These are phyloP conservation scores for Gossypium laxum DNA, from an alignment of 441 rosid genomes.

Conservation along the genomic window DNA sequence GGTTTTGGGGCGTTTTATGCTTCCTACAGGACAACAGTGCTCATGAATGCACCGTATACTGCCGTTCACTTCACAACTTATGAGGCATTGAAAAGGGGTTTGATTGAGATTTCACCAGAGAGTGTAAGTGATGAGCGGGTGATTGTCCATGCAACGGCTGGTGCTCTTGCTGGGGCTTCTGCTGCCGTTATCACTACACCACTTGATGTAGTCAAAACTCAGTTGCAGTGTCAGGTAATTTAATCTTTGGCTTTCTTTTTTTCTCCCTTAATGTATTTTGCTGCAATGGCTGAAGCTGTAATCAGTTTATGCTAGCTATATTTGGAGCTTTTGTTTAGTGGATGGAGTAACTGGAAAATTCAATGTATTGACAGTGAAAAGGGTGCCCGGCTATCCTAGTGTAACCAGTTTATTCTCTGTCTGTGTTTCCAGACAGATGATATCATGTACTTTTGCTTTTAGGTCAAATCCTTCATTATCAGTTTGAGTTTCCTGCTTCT, in stretches of 20 bases:
- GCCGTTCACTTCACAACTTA: slow-evolving; percentile 77
- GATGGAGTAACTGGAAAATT: neutral
- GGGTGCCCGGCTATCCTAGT: neutral
- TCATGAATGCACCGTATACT: slow-evolving; percentile 85
- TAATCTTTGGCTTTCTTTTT: neutral
- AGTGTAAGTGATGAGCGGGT: slow-evolving; percentile 52
- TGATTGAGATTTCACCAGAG: slow-evolving; percentile 59
- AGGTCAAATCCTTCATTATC: neutral
- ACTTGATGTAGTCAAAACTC: slow-evolving; percentile 84
- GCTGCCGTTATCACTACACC: slow-evolving; percentile 76
- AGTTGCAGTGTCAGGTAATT: slow-evolving; percentile 83
- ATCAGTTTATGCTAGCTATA: neutral
- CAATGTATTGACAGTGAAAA: neutral
- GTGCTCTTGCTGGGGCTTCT: slow-evolving; percentile 73
- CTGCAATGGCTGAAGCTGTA: neutral
- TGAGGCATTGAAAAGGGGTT: slow-evolving; percentile 61
- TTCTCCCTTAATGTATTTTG: neutral
- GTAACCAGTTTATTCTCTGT: neutral
- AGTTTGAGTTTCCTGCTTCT: neutral
- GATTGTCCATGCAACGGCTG: slow-evolving; percentile 79
- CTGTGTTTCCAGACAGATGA: neutral
- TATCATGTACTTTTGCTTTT: neutral
- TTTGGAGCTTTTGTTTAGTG: neutral
- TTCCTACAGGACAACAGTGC: slow-evolving; percentile 73
- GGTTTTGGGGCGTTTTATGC: slow-evolving; percentile 73